A percentile compares a stretch with the other conserved stretches of the same genome.
Conservation (phyloP, 805 yeast species). For the Brettanomyces nanus region DNA sequence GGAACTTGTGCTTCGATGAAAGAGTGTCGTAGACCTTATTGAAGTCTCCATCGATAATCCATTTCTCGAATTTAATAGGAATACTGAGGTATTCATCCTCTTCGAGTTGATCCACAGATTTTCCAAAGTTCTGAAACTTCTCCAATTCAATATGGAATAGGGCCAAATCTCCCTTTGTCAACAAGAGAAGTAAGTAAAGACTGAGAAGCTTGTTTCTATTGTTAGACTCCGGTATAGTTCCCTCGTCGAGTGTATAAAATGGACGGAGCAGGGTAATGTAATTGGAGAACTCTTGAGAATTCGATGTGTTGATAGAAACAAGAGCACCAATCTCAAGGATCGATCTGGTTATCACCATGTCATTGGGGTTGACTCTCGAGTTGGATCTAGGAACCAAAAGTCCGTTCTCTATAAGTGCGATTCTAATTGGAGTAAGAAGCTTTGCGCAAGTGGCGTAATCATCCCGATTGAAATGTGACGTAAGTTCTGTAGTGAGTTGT, state of each 20-base stretch:
- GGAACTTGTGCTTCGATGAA: constrained; percentile 45
- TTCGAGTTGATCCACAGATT: constrained; percentile 43
- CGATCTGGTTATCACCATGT: constrained; percentile 69
- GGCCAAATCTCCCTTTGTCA: constrained; percentile 79
- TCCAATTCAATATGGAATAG: constrained; percentile 89
- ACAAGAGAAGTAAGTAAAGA: constrained; percentile 63
- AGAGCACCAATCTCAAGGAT: constrained; percentile 87
- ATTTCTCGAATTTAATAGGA: constrained; percentile 83
- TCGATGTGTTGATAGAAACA: constrained; percentile 55
- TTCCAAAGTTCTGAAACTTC: constrained; percentile 41
- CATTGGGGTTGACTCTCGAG: constrained; percentile 40
- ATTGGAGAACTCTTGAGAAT: constrained; percentile 62
- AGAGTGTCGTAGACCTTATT: constrained; percentile 77
- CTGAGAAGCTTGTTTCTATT: constrained; percentile 70
- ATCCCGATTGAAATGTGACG: constrained; percentile 51
- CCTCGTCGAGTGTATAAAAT: constrained; percentile 46
- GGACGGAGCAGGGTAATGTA: constrained; percentile 67
- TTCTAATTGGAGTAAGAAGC: constrained; percentile 63
- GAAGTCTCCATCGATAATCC: constrained; percentile 95
- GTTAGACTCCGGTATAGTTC: constrained; percentile 29
- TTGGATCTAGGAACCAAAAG: constrained; percentile 58
- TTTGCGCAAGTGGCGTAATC: constrained; percentile 54
- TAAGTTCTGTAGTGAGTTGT: constrained; percentile 60
- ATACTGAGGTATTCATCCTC: constrained; percentile 65
- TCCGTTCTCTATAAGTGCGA: constrained; percentile 70